These are phyloP conservation scores for Vachellia pachyceras DNA, from an alignment of 306 rosid genomes.

Conservation along the genomic window DNA sequence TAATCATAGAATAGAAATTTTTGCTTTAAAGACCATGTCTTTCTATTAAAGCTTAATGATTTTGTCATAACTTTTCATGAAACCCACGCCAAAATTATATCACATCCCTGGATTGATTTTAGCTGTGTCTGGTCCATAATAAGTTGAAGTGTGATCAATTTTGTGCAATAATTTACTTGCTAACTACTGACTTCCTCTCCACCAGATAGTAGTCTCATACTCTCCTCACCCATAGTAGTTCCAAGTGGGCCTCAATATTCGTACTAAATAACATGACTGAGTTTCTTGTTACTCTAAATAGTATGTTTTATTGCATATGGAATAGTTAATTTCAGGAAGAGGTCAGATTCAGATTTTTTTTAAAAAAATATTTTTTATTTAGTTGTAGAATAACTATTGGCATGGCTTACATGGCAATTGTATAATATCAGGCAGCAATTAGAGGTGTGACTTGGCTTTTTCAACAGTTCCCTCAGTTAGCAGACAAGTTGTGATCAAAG, in stretches of 20 bases:
- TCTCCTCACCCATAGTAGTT: slow-evolving; percentile 6
- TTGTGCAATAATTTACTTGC: not conserved
- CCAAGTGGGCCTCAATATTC: not conserved
- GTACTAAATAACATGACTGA: not conserved
- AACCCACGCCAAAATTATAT: not conserved
- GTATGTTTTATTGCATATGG: not conserved
- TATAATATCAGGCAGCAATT: slow-evolving; percentile 59
- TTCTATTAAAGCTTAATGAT: not conserved
- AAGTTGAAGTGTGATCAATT: not conserved
- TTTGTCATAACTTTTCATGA: not conserved
- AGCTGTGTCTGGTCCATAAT: not conserved
- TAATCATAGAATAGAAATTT: not conserved
- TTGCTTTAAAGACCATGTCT: not conserved
- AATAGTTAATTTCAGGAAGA: not conserved
- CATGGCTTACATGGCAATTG: slow-evolving; percentile 6
- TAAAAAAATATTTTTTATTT: too few species aligned
- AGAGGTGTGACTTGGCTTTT: slow-evolving; percentile 87
- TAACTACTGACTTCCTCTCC: not conserved
- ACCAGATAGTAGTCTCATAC: not conserved
- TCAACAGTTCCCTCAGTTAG: slow-evolving; percentile 74
- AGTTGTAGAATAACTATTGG: not conserved
- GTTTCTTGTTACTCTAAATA: slow-evolving; percentile 5
- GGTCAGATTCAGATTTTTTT: too few species aligned
- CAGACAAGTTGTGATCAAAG: slow-evolving; percentile 48
- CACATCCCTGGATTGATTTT: not conserved